A percentile compares a stretch with the other conserved stretches of the same genome.
Evolutionary conservation across 257 asterid genomes (phyloP).

Genomic region (Fraxinus quadrangulata): DNA sequence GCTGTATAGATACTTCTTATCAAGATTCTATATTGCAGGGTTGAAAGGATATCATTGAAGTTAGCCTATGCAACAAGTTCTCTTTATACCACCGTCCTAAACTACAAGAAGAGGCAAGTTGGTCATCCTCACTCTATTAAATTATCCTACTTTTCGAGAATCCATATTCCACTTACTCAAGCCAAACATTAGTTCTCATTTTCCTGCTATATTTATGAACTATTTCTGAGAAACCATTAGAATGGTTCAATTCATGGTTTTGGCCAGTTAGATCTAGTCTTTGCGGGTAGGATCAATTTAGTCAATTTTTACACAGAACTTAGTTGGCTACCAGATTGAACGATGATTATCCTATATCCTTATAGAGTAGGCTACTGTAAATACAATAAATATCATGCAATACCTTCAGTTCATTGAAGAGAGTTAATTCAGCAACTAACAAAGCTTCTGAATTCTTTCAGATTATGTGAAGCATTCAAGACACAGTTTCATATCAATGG

Average conservation of each 20-base stretch:
- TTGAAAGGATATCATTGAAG: too few relatives aligned
- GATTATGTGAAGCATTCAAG: not conserved
- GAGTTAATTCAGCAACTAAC: not conserved
- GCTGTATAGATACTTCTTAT: too few relatives aligned
- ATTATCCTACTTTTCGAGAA: too few relatives aligned
- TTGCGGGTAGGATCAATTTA: not conserved
- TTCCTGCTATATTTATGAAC: not conserved
- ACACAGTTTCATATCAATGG: not conserved
- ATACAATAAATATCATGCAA: not conserved
- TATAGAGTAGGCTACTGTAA: too few relatives aligned
- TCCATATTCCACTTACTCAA: not conserved
- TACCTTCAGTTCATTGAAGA: not conserved
- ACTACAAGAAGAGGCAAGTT: too few relatives aligned
- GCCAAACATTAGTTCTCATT: not conserved
- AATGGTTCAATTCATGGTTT: not conserved
- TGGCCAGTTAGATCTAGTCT: not conserved
- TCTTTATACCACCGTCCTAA: too few relatives aligned
- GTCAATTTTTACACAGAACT: too few relatives aligned
- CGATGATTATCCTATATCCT: too few relatives aligned
- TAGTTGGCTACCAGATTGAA: not conserved
- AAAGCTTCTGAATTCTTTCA: not conserved
- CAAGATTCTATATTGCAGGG: too few relatives aligned
- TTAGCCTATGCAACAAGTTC: too few relatives aligned
- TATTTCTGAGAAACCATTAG: not conserved
- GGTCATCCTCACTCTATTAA: too few relatives aligned